These are phyloP conservation scores for Exutisphaerella laricina DNA, from an alignment of 2,329 filamentous ascomycete genomes.

Conservation along the genomic window DNA sequence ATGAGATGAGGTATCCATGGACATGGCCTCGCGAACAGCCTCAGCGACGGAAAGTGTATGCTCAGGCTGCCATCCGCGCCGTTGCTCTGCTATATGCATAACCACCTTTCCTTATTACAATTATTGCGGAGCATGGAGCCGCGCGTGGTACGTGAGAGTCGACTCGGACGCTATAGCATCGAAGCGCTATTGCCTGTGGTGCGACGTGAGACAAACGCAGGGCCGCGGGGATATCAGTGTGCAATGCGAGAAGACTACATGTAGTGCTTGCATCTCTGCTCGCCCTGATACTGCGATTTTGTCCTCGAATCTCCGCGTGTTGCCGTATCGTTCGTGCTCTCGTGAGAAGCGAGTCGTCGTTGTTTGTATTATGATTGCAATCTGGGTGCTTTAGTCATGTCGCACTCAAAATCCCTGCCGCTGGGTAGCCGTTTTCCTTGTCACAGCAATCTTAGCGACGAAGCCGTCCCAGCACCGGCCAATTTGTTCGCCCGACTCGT, in stretches of 20 bases:
- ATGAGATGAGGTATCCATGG: constrained; percentile 1
- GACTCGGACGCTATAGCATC: background rate
- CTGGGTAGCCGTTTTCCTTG: constrained; percentile 1
- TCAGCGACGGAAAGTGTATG: constrained; percentile 22
- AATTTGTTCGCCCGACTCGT: too few species aligned
- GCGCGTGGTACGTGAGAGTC: constrained; percentile 1
- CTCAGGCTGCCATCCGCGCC: constrained; percentile 19
- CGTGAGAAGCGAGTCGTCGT: too few species aligned
- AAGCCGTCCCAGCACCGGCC: background rate
- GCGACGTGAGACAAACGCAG: constrained; percentile 2
- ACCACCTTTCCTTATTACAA: too few species aligned
- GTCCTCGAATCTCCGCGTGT: constrained; percentile 1
- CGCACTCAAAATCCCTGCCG: constrained; percentile 5
- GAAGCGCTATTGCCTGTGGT: constrained; percentile 4
- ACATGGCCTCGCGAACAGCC: constrained; percentile 26
- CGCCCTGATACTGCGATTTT: background rate
- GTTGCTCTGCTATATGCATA: constrained; percentile 15
- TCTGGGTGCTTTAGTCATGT: constrained; percentile 6
- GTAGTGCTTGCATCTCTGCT: too few species aligned
- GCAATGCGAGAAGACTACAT: too few species aligned
- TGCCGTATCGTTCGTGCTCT: too few species aligned
- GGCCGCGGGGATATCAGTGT: constrained; percentile 3
- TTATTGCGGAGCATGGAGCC: background rate
- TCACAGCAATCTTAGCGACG: constrained; percentile 2
- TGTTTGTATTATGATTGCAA: constrained; percentile 2